A percentile compares a stretch with the other conserved stretches of the same genome.
phyloP scores from a whole-genome alignment of 805 yeast species.

The Teunomyces stri region DNA sequence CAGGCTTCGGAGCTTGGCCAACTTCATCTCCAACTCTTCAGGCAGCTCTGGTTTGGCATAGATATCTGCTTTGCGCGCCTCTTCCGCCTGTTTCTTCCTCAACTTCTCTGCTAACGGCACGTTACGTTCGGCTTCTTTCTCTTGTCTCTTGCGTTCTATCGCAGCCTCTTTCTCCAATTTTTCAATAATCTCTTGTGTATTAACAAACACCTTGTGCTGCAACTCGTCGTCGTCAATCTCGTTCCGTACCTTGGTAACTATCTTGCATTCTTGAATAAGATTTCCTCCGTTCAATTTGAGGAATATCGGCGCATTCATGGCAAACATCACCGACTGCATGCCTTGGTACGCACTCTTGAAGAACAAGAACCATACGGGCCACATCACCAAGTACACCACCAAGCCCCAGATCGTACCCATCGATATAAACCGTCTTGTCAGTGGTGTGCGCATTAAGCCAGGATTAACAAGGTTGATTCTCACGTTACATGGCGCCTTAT shows the following conservation, averaged over 20 bases:
- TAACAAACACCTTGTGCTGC: constrained; percentile 58
- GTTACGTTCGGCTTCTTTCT: constrained; percentile 15
- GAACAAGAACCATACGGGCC: constrained; percentile 82
- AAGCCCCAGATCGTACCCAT: constrained; percentile 71
- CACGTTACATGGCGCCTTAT: constrained; percentile 67
- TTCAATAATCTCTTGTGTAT: constrained; percentile 57
- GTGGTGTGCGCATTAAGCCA: constrained; percentile 85
- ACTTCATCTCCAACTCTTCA: constrained; percentile 36
- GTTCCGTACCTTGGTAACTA: constrained; percentile 51
- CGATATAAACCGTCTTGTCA: constrained; percentile 73
- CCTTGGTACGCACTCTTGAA: constrained; percentile 77
- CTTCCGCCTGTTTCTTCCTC: constrained; percentile 15
- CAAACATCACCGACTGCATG: constrained; percentile 71
- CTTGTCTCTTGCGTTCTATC: constrained; percentile 51
- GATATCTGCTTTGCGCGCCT: constrained; percentile 22
- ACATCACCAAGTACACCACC: constrained; percentile 57
- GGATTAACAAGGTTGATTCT: constrained; percentile 81
- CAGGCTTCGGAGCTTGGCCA: constrained; percentile 24
- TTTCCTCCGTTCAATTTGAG: constrained; percentile 62
- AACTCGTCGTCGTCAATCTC: constrained; percentile 64
- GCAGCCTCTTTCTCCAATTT: constrained; percentile 72
- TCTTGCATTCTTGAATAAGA: constrained; percentile 69
- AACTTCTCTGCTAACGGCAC: constrained; percentile 17
- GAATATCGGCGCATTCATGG: constrained; percentile 69
- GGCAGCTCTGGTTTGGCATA: constrained; percentile 32